These are phyloP conservation scores for Vanderwaltozyma verrucispora DNA, from an alignment of 805 yeast species.

Conservation along the genomic window DNA sequence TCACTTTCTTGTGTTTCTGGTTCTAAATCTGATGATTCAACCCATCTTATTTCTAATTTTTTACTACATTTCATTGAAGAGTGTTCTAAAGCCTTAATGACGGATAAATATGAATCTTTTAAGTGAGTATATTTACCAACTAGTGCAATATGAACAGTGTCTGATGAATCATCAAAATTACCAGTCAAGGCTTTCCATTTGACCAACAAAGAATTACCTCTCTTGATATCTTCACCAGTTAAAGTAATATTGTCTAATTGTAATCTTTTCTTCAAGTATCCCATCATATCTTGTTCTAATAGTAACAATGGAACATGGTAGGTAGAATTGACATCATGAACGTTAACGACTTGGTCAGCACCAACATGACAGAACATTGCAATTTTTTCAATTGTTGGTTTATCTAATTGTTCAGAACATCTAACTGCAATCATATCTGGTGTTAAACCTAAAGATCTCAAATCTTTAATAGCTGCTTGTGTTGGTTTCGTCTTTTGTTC, in stretches of 20 bases:
- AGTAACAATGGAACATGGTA: constrained; percentile 93
- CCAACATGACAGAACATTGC: constrained; percentile 99
- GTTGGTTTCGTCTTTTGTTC: constrained; percentile 99
- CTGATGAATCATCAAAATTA: constrained; percentile 70
- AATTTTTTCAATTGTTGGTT: constrained; percentile 80
- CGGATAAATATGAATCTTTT: constrained; percentile 90
- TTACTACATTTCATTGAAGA: constrained; percentile 82
- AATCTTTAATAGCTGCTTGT: constrained; percentile 95
- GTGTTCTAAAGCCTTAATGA: constrained; percentile 91
- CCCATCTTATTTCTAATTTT: constrained; percentile 85
- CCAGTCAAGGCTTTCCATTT: constrained; percentile 76
- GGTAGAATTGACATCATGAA: constrained; percentile 92
- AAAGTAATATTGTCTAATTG: constrained; percentile 40
- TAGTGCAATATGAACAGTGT: constrained; percentile 84
- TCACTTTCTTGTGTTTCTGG: constrained; percentile 49
- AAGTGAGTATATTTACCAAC: constrained; percentile 96
- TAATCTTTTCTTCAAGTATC: constrained; percentile 60
- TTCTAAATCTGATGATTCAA: constrained; percentile 86
- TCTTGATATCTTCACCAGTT: constrained; percentile 38
- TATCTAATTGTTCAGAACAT: constrained; percentile 73
- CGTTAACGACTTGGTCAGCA: constrained; percentile 93
- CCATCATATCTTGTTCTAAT: constrained; percentile 74
- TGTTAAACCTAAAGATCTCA: constrained; percentile 85
- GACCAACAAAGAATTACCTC: constrained; percentile 57
- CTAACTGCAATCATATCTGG: constrained; percentile 98